Evolutionary conservation across 768 basidiomycete species (phyloP).

Genomic region (Tulasnella sp.): DNA sequence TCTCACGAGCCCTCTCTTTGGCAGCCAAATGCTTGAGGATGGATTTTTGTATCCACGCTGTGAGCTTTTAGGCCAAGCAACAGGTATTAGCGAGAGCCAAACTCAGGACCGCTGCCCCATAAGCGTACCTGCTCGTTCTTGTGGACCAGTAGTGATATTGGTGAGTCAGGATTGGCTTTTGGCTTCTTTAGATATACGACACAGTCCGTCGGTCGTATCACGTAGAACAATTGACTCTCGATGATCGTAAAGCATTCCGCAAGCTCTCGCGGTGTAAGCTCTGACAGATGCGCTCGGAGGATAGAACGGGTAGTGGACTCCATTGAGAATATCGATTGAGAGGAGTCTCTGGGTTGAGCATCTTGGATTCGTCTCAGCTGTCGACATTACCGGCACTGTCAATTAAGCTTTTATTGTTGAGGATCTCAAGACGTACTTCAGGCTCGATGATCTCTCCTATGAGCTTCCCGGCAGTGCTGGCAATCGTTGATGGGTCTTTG

Average conservation of each 20-base stretch:
- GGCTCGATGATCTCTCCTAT: not conserved
- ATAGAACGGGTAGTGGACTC: not conserved
- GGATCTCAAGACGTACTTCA: not conserved
- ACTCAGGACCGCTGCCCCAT: too few relatives aligned
- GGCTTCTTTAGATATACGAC: too few relatives aligned
- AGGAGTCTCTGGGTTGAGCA: constrained; percentile 1
- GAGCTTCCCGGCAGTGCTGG: not conserved
- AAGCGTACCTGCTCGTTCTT: too few relatives aligned
- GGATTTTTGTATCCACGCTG: not conserved
- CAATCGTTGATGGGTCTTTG: not conserved
- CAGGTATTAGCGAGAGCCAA: too few relatives aligned
- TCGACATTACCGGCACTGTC: not conserved
- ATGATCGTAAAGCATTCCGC: too few relatives aligned
- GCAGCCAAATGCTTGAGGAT: not conserved
- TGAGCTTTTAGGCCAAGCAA: not conserved
- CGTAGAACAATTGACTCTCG: too few relatives aligned
- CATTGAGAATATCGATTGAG: not conserved
- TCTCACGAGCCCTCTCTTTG: not conserved
- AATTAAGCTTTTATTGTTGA: not conserved
- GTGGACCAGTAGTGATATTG: too few relatives aligned
- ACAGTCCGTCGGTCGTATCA: too few relatives aligned
- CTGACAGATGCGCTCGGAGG: not conserved
- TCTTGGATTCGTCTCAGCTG: not conserved
- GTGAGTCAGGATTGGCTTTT: too few relatives aligned
- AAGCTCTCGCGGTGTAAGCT: too few relatives aligned